Evolutionary conservation across 495 filamentous ascomycete genomes (phyloP).

Genomic region (Aspergillus asperescens): DNA sequence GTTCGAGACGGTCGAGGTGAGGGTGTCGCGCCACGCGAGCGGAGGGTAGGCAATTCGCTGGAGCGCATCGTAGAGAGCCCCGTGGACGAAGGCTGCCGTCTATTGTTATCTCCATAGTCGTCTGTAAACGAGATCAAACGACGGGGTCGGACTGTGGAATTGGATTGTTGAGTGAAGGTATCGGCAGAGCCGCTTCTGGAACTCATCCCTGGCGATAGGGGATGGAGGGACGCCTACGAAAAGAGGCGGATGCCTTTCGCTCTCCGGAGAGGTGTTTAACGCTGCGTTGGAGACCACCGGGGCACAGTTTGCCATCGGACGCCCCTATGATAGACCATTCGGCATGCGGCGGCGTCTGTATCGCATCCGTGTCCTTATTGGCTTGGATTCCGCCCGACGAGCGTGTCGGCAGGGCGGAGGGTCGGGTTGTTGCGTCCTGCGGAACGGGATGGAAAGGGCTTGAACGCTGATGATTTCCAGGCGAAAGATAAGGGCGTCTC

Average conservation of each 20-base stretch:
- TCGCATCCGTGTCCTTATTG: slow-evolving; percentile 35
- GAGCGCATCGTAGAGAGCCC: slow-evolving; percentile 29
- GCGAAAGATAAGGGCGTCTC: not conserved
- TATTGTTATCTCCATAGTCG: slow-evolving; percentile 31
- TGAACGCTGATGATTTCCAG: not conserved
- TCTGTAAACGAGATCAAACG: slow-evolving; percentile 42
- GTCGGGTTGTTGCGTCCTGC: not conserved
- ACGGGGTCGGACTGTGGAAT: slow-evolving; percentile 41
- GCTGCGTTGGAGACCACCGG: slow-evolving; percentile 29
- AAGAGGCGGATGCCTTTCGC: slow-evolving; percentile 21
- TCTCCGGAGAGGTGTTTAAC: slow-evolving; percentile 19
- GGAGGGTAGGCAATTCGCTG: slow-evolving; percentile 24
- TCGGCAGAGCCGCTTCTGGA: slow-evolving; percentile 38
- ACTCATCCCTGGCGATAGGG: slow-evolving; percentile 41
- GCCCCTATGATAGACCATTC: slow-evolving; percentile 42
- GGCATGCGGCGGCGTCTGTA: slow-evolving; percentile 32
- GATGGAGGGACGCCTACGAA: slow-evolving; percentile 10
- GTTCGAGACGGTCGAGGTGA: slow-evolving; percentile 43
- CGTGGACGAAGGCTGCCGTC: slow-evolving; percentile 29
- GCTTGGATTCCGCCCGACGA: not conserved
- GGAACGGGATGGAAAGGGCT: not conserved
- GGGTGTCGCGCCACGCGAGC: slow-evolving; percentile 38
- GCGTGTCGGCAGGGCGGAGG: not conserved
- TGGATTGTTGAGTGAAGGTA: slow-evolving; percentile 28
- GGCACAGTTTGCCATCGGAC: slow-evolving; percentile 41